Percentiles rank a stretch among this genome's conserved stretches.
Conservation (phyloP, 2,329 filamentous ascomycete genomes). For the Sordariomycetes sp. region DNA sequence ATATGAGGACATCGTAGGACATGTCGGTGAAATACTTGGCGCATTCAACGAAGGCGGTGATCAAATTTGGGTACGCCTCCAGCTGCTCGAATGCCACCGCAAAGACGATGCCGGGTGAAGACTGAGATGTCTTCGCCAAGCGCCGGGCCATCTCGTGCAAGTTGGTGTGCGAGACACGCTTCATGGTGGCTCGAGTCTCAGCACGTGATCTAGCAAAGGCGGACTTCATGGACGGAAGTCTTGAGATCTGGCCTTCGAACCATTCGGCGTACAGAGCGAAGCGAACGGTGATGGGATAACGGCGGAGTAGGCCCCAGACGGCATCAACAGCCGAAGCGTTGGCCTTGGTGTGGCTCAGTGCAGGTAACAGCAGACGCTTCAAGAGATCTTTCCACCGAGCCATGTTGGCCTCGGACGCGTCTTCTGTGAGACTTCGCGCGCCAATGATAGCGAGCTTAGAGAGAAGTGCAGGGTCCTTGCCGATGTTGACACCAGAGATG, state of each 20-base stretch:
- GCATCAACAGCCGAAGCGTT: slow-evolving; percentile 82
- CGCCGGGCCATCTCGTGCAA: slow-evolving; percentile 76
- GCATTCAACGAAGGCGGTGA: slow-evolving; percentile 89
- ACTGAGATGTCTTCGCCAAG: slow-evolving; percentile 84
- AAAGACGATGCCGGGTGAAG: slow-evolving; percentile 87
- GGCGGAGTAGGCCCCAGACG: slow-evolving; percentile 72
- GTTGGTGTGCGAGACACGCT: slow-evolving; percentile 82
- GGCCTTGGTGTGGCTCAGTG: slow-evolving; percentile 74
- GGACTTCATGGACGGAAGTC: slow-evolving; percentile 65
- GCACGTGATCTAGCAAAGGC: slow-evolving; percentile 69
- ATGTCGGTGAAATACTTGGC: slow-evolving; percentile 88
- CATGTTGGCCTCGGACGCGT: slow-evolving; percentile 60
- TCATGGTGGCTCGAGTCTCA: slow-evolving; percentile 79
- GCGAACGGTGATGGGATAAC: slow-evolving; percentile 66
- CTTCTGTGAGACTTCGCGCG: slow-evolving; percentile 60
- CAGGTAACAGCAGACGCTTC: slow-evolving; percentile 75
- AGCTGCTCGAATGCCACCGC: slow-evolving; percentile 82
- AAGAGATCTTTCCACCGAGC: slow-evolving; percentile 79
- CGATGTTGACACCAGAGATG: slow-evolving; percentile 80
- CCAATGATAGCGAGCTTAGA: slow-evolving; percentile 83
- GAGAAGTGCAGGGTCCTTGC: slow-evolving; percentile 68
- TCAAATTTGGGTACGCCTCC: slow-evolving; percentile 89
- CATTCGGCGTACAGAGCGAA: slow-evolving; percentile 92
- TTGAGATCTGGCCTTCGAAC: slow-evolving; percentile 71
- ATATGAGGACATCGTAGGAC: slow-evolving; percentile 87